phyloP scores from a whole-genome alignment of 2,329 filamentous ascomycete species.

The Chaetomium strumarium region DNA sequence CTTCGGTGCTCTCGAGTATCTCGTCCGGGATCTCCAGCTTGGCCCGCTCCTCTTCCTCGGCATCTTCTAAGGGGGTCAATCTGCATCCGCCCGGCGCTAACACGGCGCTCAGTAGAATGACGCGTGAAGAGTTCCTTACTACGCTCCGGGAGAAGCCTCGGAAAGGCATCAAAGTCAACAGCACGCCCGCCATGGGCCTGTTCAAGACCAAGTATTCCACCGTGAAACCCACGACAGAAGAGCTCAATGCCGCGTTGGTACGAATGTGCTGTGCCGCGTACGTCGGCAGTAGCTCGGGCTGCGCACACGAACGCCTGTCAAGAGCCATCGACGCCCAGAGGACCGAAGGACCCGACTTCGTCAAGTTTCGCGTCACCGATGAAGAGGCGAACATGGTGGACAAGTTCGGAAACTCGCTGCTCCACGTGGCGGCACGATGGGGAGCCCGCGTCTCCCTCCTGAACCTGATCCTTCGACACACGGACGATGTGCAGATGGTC shows the following conservation, averaged over 20 bases:
- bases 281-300: slow-evolving; percentile 11
- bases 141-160: slow-evolving; percentile 24
- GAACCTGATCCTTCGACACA: slow-evolving; percentile 22
- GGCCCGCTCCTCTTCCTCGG: slow-evolving; percentile 25
- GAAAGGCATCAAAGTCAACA: slow-evolving; percentile 4
- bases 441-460: slow-evolving; percentile 24
- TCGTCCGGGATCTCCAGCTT: slow-evolving; percentile 25
- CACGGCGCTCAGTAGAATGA: slow-evolving; percentile 24
- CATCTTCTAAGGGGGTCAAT: slow-evolving; percentile 22
- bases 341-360: slow-evolving; percentile 20
- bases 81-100: slow-evolving; percentile 19
- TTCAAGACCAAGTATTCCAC: slow-evolving; percentile 22
- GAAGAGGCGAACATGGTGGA: slow-evolving; percentile 24
- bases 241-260: slow-evolving; percentile 23
- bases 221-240: slow-evolving; percentile 20
- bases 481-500: slow-evolving; percentile 21
- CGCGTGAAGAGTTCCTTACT: slow-evolving; percentile 23
- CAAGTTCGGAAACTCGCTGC: slow-evolving; percentile 25
- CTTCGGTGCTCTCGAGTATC: slow-evolving; percentile 26
- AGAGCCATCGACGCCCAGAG: slow-evolving; percentile 23
- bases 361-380: slow-evolving; percentile 23
- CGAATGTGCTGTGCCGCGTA: slow-evolving; percentile 22
- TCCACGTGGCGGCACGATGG: slow-evolving; percentile 26
- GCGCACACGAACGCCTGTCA: slow-evolving; percentile 24
- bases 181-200: slow-evolving; percentile 9